Evolutionary conservation across 306 rosid species (phyloP), one percentile per base, ranked within the genome.

Genomic region (Cotoneaster glaucophyllus): DNA sequence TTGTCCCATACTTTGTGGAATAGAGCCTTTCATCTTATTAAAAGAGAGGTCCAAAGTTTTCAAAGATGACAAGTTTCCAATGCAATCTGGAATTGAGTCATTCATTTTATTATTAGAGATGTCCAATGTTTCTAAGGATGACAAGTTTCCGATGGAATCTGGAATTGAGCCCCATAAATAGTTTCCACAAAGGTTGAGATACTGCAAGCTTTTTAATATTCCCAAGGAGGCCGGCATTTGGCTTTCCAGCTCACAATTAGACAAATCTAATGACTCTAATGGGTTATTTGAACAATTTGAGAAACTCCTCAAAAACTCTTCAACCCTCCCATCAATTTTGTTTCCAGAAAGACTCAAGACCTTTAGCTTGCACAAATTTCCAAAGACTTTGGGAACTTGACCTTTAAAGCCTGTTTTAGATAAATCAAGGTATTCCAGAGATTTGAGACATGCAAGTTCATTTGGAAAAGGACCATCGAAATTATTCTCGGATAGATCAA

Each of bases 1-100:
- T 34, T 79, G 83, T 64, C 90, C 88, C 14, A 87, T 12, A 80
- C 83, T 74, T 21, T 50, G 50, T 11, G 86, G 86, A 50, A 86
- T 74, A 14, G 79, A 79, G 22, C 84, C 87, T 34, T 74, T 79
- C 45, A 86, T 64, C 26, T 57, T 25, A 53, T 83, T 78, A 22
- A 11, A 44, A 26, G 8, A 12, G n/a, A 83, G 85, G 17, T 6
- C 2, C 48, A 86, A 62, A 2, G 63, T 57, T 57, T 29, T 6
- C 0, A 9, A 24, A 2, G 78, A 62, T 31, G 85, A 77, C 76
- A 80, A 63, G 69, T 86, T 86, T 72, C 80, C 83, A 9, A 57
- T 7, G 34, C 75, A 70, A n/a, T 77, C 31, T 4, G 82, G 87
- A 73, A 80, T 74, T 37, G 44, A 53, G 21, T 82, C 84, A 0